Percentiles rank a stretch among this genome's conserved stretches.
Evolutionary conservation across 768 basidiomycete genomes (phyloP).

Genomic region (Clathrus columnatus): DNA sequence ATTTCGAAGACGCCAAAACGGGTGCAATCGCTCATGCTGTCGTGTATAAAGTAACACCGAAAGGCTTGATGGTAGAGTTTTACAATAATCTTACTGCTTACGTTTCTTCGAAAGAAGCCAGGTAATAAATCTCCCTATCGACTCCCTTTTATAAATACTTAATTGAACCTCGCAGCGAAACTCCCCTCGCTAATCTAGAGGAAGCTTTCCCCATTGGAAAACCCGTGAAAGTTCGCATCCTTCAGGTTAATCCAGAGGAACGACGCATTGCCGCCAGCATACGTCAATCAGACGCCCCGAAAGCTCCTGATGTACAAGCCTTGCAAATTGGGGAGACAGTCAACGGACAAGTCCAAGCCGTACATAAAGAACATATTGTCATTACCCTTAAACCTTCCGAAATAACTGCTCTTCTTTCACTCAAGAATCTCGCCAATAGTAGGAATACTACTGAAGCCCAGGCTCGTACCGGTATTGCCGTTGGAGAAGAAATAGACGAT

Average conservation of each 20-base stretch:
- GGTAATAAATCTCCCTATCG: conserved; percentile 35
- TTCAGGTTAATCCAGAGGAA: conserved; percentile 48
- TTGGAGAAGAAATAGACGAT: conserved; percentile 63
- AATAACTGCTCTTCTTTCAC: conserved; percentile 73
- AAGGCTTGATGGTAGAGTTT: conserved; percentile 77
- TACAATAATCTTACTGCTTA: conserved; percentile 82
- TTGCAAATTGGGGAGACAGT: conserved; percentile 72
- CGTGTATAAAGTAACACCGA: conserved; percentile 75
- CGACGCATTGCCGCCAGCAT: conserved; percentile 76
- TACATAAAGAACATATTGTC: conserved; percentile 80
- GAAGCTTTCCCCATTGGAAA: conserved; percentile 72
- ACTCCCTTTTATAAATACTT: neutral
- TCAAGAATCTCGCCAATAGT: conserved; percentile 81
- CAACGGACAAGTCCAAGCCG: conserved; percentile 60
- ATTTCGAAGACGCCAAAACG: conserved; percentile 54
- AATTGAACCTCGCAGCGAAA: conserved; percentile 45
- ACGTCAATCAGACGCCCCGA: conserved; percentile 58
- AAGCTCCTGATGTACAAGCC: conserved; percentile 53
- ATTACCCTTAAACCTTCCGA: conserved; percentile 62
- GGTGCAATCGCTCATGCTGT: conserved; percentile 75
- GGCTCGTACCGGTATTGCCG: conserved; percentile 51
- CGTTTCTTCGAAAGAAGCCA: conserved; percentile 73
- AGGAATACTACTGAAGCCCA: conserved; percentile 57
- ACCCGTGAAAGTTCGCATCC: conserved; percentile 76
- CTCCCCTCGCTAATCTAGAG: conserved; percentile 39